Evolutionary conservation across 2,329 filamentous ascomycete species (phyloP), one percentile per base, ranked within the genome.

Genomic region (Alternaria incomplexa): DNA sequence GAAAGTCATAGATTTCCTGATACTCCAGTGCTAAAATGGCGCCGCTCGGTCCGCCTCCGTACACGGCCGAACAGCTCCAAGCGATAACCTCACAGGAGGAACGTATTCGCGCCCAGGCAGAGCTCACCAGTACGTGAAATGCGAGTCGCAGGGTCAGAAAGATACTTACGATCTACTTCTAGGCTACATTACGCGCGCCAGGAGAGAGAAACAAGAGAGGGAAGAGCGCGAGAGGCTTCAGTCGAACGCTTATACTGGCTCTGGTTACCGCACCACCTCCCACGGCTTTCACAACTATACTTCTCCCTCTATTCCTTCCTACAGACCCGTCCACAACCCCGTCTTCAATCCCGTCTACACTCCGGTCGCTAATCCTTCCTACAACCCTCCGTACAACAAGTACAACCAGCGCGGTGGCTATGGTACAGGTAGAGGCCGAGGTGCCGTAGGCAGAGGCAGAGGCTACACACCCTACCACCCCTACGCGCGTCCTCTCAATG

Each of bases 71-170:
- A 43, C 69, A 73, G 47, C 69, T 76, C 47, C 61, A 61, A n/a
- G 64, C 68, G 12, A 71, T 76, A 54, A 68, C 66, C 45, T 70
- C 68, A 11, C 64, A 65, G 10, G 62, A 66, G 32, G 71, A 71
- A 43, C 57, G 62, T 28, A 48, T 69, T 50, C 66, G 68, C 53
- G 74, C 74, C 8, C 58, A 58, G 46, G 73, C 74, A 44, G 73
- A 73, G 56, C 55, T 74, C n/a, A 66, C 60, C 50, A 75, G 74
- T 75, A 73, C 26, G 73, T 72, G 61, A 43, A 65, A 67, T 45
- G 68, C 53, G 55, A 62, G 55, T 13, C 22, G 44, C 20, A n/a
- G 3, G 36, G 22, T 52, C 1, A 25, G 23, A 51, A 45, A 53
- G 26, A 25, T 62, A 11, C 60, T 71, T 55, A 75, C 68, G 28